Evolutionary conservation across 169 alveolate genomes (phyloP), one percentile per base, ranked within the genome.

Genomic region (Plasmodium sp.): DNA sequence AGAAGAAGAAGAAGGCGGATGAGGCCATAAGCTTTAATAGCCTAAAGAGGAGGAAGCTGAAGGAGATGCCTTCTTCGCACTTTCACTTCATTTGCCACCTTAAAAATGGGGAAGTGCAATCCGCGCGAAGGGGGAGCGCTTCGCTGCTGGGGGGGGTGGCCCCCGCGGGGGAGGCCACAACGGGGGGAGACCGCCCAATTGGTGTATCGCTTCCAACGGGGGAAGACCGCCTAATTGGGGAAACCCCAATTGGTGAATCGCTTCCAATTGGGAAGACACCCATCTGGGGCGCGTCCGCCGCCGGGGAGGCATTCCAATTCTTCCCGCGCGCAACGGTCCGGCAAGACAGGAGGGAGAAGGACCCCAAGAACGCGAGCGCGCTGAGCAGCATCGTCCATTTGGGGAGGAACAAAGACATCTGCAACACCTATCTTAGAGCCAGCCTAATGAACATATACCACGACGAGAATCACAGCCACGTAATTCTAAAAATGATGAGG

Each of bases 361-460:
- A 88, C 45, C 18, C 79, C 22, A 88, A 88, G 43, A 88, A 45
- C 48, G 16, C 48, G 83, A 80, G 72, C 43, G 81, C 34, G 43
- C 31, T 88, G 12, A 88, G 81, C 34, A 88, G 73, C 34, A 34
- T 88, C 71, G 33, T 88, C 9, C 90, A 88, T 5, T 39, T 88
- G 31, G 82, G 82, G 51, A 73, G 81, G 33, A 88, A 77, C 12
- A 88, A 48, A 58, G 94, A 88, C 31, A 41, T 88, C n/a, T 56
- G 83, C 31, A 73, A 79, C 39, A 16, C 71, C 16, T 88, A 88
- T 43, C 73, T 88, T 31, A 88, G 51, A 36, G 71, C 77, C 43
- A 72, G 88, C 72, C 48, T 88, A 67, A 88, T 88, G 5, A 88
- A 88, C 48, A 45, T 88, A 88, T 77, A 88, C 81, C 94, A 88